Evolutionary conservation across 352 stramenopile genomes (phyloP).

Genomic region (Globisporangium ultimum): DNA sequence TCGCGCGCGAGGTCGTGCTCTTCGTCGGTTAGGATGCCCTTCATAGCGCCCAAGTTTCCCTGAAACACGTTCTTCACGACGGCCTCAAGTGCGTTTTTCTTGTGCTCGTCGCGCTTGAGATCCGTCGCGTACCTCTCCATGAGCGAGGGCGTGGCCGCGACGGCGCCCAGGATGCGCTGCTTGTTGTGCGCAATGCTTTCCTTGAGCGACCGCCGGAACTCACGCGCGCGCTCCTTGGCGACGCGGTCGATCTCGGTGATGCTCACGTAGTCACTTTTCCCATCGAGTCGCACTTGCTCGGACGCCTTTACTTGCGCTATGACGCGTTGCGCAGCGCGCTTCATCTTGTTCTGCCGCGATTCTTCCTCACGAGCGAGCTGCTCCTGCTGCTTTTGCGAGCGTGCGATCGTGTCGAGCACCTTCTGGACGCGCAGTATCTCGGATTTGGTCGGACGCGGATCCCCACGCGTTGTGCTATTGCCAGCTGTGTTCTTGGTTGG

Average conservation of each 20-base stretch:
- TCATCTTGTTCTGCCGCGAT: constrained; percentile 28
- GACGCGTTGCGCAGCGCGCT: constrained; percentile 50
- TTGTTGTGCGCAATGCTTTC: constrained; percentile 66
- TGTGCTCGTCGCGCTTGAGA: constrained; percentile 68
- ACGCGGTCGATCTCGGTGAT: constrained; percentile 32
- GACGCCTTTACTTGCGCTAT: constrained; percentile 47
- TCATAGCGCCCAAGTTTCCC: constrained; percentile 52
- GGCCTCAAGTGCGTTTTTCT: constrained; percentile 56
- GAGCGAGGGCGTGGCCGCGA: constrained; percentile 50
- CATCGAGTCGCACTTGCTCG: constrained; percentile 37
- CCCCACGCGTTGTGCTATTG: neutral
- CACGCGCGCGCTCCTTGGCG: constrained; percentile 51
- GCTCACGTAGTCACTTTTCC: constrained; percentile 40
- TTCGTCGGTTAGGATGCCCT: constrained; percentile 62
- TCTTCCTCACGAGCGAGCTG: constrained; percentile 24
- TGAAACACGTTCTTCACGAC: constrained; percentile 76
- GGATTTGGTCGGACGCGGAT: constrained; percentile 37
- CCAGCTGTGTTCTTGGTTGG: neutral
- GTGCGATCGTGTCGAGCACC: constrained; percentile 24
- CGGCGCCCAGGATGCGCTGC: constrained; percentile 42
- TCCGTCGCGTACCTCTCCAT: constrained; percentile 75
- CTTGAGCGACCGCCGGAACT: constrained; percentile 54
- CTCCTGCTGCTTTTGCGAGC: constrained; percentile 38
- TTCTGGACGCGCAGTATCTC: constrained; percentile 58
- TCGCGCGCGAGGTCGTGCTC: constrained; percentile 59